Conservation (phyloP, 75 land plant species). For the Larix kaempferi region DNA sequence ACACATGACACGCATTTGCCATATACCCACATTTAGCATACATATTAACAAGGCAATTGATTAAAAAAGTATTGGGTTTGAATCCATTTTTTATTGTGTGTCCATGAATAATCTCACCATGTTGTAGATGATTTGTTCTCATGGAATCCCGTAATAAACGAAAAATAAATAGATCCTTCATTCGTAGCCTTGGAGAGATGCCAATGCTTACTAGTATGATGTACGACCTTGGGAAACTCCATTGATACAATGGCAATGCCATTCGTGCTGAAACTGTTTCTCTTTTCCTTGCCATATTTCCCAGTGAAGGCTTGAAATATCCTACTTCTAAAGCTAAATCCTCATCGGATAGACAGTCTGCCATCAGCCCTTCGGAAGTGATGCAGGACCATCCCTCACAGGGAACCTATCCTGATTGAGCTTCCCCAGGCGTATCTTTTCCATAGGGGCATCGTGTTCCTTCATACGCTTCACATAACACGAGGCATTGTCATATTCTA, state of each 20-base stretch:
- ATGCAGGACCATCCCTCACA: too few relatives aligned
- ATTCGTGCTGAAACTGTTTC: background rate
- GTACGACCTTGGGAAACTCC: background rate
- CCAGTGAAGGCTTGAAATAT: background rate
- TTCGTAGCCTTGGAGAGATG: background rate
- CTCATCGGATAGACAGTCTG: too few relatives aligned
- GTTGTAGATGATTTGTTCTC: background rate
- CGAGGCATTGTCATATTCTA: constrained; percentile 38
- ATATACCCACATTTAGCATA: constrained; percentile 39
- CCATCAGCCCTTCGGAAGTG: too few relatives aligned
- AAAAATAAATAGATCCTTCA: background rate
- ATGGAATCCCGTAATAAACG: background rate
- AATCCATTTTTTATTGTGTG: constrained; percentile 12
- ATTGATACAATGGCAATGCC: background rate
- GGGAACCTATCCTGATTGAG: constrained; percentile 41
- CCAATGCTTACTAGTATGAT: background rate
- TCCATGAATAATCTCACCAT: constrained; percentile 30
- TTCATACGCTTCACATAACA: constrained; percentile 64
- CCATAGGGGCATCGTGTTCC: constrained; percentile 52
- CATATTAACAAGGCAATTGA: constrained; percentile 32
- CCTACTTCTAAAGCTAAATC: background rate
- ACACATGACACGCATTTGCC: constrained; percentile 22
- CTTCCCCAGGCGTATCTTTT: constrained; percentile 65
- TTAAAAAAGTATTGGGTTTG: constrained; percentile 27
- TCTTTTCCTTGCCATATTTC: background rate